Conservation (phyloP, 1,284 basidiomycete genomes). For the Malassezia arunalokei region DNA sequence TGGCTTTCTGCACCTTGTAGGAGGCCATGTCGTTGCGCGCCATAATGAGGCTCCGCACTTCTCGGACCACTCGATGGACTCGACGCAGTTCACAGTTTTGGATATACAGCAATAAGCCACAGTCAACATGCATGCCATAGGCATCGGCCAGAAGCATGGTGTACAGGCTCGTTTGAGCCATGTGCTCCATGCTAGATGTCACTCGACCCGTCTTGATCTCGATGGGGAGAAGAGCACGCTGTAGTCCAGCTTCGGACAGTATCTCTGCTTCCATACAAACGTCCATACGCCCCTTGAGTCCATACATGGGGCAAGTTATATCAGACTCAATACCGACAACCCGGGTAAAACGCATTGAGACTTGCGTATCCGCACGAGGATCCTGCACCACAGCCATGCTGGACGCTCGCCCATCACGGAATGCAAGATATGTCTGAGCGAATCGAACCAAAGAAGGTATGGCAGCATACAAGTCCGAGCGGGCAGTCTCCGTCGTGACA, state of each 20-base stretch:
- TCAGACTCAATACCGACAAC: slow-evolving; percentile 76
- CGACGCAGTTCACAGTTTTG: slow-evolving; percentile 72
- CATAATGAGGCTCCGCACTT: slow-evolving; percentile 68
- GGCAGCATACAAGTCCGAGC: slow-evolving; percentile 18
- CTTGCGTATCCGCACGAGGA: slow-evolving; percentile 12
- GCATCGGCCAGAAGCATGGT: slow-evolving; percentile 80
- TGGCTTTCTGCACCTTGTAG: slow-evolving; percentile 52
- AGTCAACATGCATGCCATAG: slow-evolving; percentile 55
- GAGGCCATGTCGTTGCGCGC: slow-evolving; percentile 74
- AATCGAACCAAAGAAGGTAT: slow-evolving; percentile 31
- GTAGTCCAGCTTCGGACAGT: slow-evolving; percentile 25
- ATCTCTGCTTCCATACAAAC: slow-evolving; percentile 59
- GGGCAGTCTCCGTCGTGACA: slow-evolving; percentile 20
- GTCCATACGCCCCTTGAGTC: slow-evolving; percentile 89
- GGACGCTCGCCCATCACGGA: slow-evolving; percentile 7
- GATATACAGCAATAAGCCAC: slow-evolving; percentile 85
- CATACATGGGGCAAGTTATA: slow-evolving; percentile 89
- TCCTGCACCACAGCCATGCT: neutral
- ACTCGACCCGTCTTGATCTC: slow-evolving; percentile 90
- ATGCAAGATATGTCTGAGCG: slow-evolving; percentile 23
- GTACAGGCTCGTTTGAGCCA: slow-evolving; percentile 95
- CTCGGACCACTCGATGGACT: slow-evolving; percentile 65
- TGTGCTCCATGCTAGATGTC: slow-evolving; percentile 60
- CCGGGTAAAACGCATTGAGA: slow-evolving; percentile 12
- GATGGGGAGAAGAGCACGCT: slow-evolving; percentile 55